A percentile compares a stretch with the other conserved stretches of the same genome.
Conservation (phyloP, 345 rosid genomes). For the Lenwebbia sp. region DNA sequence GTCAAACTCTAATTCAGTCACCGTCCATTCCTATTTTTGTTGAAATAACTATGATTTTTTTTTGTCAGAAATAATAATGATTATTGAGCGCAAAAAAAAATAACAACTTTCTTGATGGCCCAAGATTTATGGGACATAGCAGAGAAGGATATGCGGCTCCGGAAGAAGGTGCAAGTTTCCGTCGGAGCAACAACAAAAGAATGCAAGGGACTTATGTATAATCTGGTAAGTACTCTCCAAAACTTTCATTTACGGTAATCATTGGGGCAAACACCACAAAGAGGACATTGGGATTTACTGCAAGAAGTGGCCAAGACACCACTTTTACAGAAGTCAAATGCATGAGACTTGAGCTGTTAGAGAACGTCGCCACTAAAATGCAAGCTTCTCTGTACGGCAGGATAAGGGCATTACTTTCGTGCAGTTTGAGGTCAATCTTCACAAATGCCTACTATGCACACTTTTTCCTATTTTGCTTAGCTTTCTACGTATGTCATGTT, state of each 20-base stretch:
- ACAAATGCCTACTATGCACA: not conserved
- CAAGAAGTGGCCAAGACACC: too few species aligned
- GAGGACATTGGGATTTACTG: too few species aligned
- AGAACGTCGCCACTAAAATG: not conserved
- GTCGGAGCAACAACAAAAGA: fast-evolving
- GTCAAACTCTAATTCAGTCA: not conserved
- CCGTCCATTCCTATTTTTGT: not conserved
- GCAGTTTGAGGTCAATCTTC: not conserved
- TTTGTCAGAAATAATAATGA: too few species aligned
- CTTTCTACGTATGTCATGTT: not conserved
- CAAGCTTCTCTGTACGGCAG: not conserved
- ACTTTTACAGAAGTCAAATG: not conserved
- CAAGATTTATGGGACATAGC: not conserved
- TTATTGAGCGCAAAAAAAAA: not conserved
- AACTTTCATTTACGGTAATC: not conserved
- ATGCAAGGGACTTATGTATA: not conserved
- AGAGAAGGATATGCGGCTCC: not conserved
- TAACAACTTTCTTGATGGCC: not conserved
- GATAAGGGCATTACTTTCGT: not conserved
- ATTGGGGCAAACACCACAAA: not conserved
- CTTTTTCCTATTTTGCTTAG: not conserved
- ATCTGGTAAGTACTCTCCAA: not conserved
- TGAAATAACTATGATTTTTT: not conserved
- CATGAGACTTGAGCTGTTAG: too few species aligned
- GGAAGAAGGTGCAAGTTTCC: not conserved